Conservation (phyloP, 2,329 filamentous ascomycete species). For the Pyrenochaeta sp. region DNA sequence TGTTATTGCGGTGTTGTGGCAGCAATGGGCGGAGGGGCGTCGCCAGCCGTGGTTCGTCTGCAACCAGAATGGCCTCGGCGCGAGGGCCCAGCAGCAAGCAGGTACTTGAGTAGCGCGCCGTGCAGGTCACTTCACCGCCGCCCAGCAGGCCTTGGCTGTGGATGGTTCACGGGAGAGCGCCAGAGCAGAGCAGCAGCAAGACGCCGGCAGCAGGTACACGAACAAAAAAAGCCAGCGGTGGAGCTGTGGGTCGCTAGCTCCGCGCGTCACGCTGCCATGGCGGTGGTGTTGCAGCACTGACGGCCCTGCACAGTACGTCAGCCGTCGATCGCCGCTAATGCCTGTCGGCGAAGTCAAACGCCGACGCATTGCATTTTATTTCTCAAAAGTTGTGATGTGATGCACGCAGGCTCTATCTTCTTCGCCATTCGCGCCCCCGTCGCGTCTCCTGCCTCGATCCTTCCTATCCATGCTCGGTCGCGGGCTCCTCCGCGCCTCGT, state of each 20-base stretch:
- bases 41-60: too few species aligned
- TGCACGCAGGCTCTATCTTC: too few species aligned
- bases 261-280: slow-evolving; percentile 8
- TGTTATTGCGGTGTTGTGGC: too few species aligned
- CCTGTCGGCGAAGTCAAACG: slow-evolving; percentile 1
- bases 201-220: background rate
- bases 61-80: too few species aligned
- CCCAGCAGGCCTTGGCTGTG: too few species aligned
- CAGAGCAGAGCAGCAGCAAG: background rate
- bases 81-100: too few species aligned
- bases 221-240: background rate
- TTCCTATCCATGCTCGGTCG: slow-evolving; percentile 35
- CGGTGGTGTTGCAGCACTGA: slow-evolving; percentile 4
- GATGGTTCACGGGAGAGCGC: too few species aligned
- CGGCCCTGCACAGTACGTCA: slow-evolving; percentile 8
- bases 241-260: slow-evolving; percentile 8
- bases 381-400: too few species aligned
- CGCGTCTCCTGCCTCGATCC: background rate
- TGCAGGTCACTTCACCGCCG: too few species aligned
- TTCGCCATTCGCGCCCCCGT: slow-evolving; percentile 10
- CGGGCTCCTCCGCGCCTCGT: slow-evolving; percentile 25
- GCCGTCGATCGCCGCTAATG: slow-evolving; percentile 3
- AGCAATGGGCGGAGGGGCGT: too few species aligned
- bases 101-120: too few species aligned
- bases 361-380: too few species aligned